phyloP scores from a whole-genome alignment of 495 filamentous ascomycete genomes.

The Usnea hakonensis region DNA sequence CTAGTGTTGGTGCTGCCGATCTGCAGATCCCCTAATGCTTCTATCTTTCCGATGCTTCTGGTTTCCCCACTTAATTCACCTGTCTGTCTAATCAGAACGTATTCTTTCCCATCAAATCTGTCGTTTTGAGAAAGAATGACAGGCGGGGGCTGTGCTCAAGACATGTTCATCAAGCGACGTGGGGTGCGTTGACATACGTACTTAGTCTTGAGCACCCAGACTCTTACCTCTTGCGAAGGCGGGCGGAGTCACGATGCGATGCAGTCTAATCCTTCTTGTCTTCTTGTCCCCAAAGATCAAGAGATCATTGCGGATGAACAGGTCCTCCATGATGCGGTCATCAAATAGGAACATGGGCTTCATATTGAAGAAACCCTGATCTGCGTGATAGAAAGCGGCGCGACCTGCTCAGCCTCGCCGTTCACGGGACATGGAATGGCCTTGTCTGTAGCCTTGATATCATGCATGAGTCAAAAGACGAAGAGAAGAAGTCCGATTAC shows the following conservation, averaged over 20 bases:
- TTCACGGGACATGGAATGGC: constrained; percentile 40
- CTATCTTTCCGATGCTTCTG: background rate
- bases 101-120: no score
- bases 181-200: background rate
- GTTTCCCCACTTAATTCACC: background rate
- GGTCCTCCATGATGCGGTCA: constrained; percentile 43
- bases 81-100: background rate
- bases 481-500: constrained; percentile 33
- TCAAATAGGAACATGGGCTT: constrained; percentile 49
- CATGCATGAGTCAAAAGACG: constrained; percentile 43
- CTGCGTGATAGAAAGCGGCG: constrained; percentile 40
- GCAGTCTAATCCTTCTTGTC: constrained; percentile 42
- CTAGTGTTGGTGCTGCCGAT: background rate
- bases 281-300: constrained; percentile 43
- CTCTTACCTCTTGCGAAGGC: background rate
- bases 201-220: background rate
- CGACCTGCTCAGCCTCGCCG: constrained; percentile 46
- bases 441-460: constrained; percentile 37
- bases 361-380: constrained; percentile 35
- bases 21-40: background rate
- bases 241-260: constrained; percentile 43
- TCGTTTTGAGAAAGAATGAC: background rate
- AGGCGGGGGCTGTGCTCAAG: background rate
- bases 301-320: constrained; percentile 48
- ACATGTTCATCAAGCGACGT: background rate